These are phyloP conservation scores for Zygotorulaspora sp. DNA, from an alignment of 805 yeast species.

Conservation along the genomic window DNA sequence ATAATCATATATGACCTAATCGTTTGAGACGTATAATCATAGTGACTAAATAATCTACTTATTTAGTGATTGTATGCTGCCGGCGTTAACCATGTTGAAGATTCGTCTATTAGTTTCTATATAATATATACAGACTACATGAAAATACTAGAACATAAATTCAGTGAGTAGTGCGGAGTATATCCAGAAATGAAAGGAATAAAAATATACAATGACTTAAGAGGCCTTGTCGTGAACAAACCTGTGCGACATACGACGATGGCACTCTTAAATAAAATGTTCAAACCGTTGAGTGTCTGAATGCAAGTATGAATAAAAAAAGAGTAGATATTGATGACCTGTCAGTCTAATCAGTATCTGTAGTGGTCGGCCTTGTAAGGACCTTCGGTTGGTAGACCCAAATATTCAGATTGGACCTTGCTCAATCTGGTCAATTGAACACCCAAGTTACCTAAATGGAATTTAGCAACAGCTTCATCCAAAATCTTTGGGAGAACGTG, in stretches of 20 bases:
- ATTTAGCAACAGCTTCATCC: slow-evolving; percentile 97
- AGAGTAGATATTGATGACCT: slow-evolving; percentile 2
- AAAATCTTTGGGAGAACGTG: slow-evolving; percentile 95
- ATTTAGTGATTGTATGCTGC: too few species aligned
- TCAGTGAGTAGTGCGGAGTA: neutral
- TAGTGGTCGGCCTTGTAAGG: slow-evolving; percentile 97
- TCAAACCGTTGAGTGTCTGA: slow-evolving; percentile 24
- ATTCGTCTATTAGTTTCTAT: slow-evolving; percentile 18
- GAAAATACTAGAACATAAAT: too few species aligned
- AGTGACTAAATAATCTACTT: too few species aligned
- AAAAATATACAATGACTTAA: slow-evolving; percentile 2
- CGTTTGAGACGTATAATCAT: slow-evolving; percentile 5
- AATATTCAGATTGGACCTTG: slow-evolving; percentile 84
- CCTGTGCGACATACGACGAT: neutral
- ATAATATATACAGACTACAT: slow-evolving; percentile 7
- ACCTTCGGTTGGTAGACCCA: slow-evolving; percentile 87
- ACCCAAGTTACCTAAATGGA: slow-evolving; percentile 92
- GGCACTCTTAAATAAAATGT: slow-evolving; percentile 3
- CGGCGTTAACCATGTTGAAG: slow-evolving; percentile 28
- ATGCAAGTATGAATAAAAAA: slow-evolving; percentile 8
- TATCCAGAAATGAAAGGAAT: slow-evolving; percentile 4
- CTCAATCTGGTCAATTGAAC: slow-evolving; percentile 77
- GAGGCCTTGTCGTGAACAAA: neutral
- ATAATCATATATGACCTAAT: neutral
- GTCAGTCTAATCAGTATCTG: slow-evolving; percentile 66